Base-by-base conservation (phyloP, 306 rosid genomes). In the Astragalus glycyphyllos region DNA sequence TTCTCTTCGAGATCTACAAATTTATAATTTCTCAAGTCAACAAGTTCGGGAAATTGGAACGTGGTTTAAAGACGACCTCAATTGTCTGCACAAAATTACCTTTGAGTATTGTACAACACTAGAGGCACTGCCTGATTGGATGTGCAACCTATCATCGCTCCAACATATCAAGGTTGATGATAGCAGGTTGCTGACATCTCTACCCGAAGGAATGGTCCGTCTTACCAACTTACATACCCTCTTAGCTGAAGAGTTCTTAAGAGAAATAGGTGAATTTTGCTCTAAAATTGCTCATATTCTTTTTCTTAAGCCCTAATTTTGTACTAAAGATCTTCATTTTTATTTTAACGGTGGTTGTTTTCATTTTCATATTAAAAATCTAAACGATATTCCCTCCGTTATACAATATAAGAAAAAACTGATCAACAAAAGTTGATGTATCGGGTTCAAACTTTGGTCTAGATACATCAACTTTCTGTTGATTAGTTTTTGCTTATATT, bases 151-250 rank as follows among this genome's bases (percentile, higher is more conserved):
- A 44, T 47, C 57, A 47, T 65, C 57, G 13, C 71, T 65, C 2
- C 13, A 47, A 44, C 45, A 26, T 23, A 11, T 47, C 2, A 5
- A 2, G 10, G 4, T 65, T 4, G 14, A 8, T 47, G 71, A 31
- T 0, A 1, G 2, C 4, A n/a, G n/a, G 31, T 13, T 58, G n/a
- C n/a, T 71, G 46, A 20, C 1, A 23, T 57, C 58, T 0, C 20
- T 71, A 10, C 76, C 68, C 11, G 48, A 58, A 14, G 29, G 20
- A 46, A 58, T 71, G 59, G 8, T 59, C 48, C 6, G 23, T 37
- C 76, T 71, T 46, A 34, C 48, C 47, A 58, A 46, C 7, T 71
- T 71, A 71, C 11, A 47, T 15, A 59, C 60, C 11, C 20, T 16
- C 2, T 15, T 71, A 11, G 11, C 4, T 46, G 26, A 47, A 34